Base-by-base conservation (phyloP, 768 basidiomycete genomes). In the Russula brevipes region DNA sequence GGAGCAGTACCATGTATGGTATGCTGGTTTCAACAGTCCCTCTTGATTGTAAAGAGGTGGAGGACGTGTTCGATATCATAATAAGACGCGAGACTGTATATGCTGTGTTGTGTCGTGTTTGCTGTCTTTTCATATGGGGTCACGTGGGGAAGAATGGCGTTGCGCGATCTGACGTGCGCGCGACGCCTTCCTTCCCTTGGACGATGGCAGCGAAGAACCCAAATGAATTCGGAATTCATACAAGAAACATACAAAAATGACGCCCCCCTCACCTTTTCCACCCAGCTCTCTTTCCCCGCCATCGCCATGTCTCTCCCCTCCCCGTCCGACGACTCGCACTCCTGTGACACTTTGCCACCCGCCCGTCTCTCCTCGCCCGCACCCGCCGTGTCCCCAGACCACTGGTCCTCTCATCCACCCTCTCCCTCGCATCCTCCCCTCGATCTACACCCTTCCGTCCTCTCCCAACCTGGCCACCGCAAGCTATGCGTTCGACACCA, bases 401-500 rank as follows among this genome's bases (percentile, higher is more conserved):
- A 31, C 5, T 59, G 50, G 50, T n/a, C 58, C 19, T 38, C 56
- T 33, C 50, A 0, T 31, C 35, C 9, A 79, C 82, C 31, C 76
- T 87, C 39, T 82, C 81, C 54, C 6, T 11, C 62, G n/a, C 50
- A 11, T 31, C 41, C 14, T 66, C 68, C 44, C 66, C 65, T 4
- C 2, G 31, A 35, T 6, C 3, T 52, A 14, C n/a, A 38, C 8
- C 11, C 52, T 3, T 12, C 45, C 19, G 8, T 31, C n/a, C 54
- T 55, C n/a, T 4, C 75, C 2, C 73, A 73, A 14, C 72, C 75
- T 0, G 74, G 81, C 2, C 80, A 82, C 14, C 78, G 91, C 52
- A 96, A 93, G 76, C 81, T 97, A 17, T 98, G 95, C 72, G 86
- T 94, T 5, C 77, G 95, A 38, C 96, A 98, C 75, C 91, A 95